Evolutionary conservation across 129 eudicot genomes (phyloP).

Genomic region (Ambrosia trifida): DNA sequence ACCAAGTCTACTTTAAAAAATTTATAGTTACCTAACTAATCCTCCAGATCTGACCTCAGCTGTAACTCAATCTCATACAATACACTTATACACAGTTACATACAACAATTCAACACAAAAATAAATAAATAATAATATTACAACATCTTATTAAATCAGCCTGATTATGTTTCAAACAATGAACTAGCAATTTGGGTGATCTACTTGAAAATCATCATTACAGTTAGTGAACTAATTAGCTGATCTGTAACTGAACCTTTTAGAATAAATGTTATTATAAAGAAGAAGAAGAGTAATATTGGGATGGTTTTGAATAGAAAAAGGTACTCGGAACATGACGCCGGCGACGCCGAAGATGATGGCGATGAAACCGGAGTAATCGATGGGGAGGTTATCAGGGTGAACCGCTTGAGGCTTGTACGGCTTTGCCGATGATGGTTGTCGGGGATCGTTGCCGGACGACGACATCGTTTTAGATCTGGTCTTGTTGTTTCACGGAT

Average conservation of each 20-base stretch:
- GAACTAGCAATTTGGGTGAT: no score
- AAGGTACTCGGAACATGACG: constrained; percentile 76
- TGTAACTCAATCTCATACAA: background rate
- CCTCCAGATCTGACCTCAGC: constrained; percentile 3
- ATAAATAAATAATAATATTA: no score
- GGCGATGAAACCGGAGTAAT: constrained; percentile 93
- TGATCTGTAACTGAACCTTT: no score
- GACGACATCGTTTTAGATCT: constrained; percentile 54
- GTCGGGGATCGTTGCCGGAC: constrained; percentile 79
- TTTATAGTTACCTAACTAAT: background rate
- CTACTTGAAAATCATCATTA: no score
- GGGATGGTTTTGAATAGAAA: background rate
- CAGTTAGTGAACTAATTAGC: no score
- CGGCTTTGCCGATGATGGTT: constrained; percentile 80
- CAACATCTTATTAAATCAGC: no score
- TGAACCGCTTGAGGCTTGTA: constrained; percentile 51
- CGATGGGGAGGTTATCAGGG: constrained; percentile 75
- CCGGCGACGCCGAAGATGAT: constrained; percentile 85
- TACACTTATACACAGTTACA: background rate
- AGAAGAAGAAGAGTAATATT: background rate
- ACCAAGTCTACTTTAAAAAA: no score
- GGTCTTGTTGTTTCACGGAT: constrained; percentile 3
- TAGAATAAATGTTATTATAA: no score
- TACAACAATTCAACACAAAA: background rate
- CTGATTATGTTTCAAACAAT: no score